Percentiles rank a stretch among this genome's conserved stretches.
phyloP scores from a whole-genome alignment of 805 yeast species.

The Wickerhamiella kurtzmanii region DNA sequence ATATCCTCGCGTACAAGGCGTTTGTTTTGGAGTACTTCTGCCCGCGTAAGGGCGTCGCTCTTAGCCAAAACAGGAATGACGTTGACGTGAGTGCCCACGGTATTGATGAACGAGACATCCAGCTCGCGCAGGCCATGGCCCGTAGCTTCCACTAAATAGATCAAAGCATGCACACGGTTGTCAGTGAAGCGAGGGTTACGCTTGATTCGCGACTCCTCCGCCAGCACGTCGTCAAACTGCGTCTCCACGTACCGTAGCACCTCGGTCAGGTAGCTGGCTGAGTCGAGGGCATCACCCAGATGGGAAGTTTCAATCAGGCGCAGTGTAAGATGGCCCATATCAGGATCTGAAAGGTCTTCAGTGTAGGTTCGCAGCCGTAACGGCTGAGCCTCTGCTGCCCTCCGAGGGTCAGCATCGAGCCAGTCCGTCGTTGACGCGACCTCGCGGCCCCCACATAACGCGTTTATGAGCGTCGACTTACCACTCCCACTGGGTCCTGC shows the following conservation, averaged over 20 bases:
- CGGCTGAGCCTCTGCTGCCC: constrained; percentile 21
- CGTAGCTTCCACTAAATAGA: constrained; percentile 61
- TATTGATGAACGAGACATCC: constrained; percentile 67
- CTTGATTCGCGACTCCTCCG: constrained; percentile 61
- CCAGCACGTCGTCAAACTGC: constrained; percentile 59
- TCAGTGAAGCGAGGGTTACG: constrained; percentile 61
- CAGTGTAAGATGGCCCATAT: constrained; percentile 26
- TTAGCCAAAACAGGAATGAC: constrained; percentile 78
- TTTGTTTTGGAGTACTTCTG: constrained; percentile 63
- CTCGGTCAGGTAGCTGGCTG: constrained; percentile 35
- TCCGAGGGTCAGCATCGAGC: constrained; percentile 19
- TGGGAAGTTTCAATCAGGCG: constrained; percentile 63
- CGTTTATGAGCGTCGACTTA: constrained; percentile 83
- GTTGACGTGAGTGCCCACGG: constrained; percentile 66
- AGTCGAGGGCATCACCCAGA: constrained; percentile 63
- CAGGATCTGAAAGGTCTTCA: constrained; percentile 18
- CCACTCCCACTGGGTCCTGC: constrained; percentile 86
- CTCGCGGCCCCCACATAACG: constrained; percentile 64
- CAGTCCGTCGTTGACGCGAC: constrained; percentile 34
- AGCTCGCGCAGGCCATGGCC: constrained; percentile 47
- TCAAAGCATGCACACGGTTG: constrained; percentile 61
- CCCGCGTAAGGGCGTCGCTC: constrained; percentile 71
- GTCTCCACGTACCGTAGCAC: constrained; percentile 50
- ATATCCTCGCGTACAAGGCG: constrained; percentile 64
- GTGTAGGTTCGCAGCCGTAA: constrained; percentile 18